Base-by-base conservation (phyloP, 75 land plant genomes). In the Cryptomeria japonica region DNA sequence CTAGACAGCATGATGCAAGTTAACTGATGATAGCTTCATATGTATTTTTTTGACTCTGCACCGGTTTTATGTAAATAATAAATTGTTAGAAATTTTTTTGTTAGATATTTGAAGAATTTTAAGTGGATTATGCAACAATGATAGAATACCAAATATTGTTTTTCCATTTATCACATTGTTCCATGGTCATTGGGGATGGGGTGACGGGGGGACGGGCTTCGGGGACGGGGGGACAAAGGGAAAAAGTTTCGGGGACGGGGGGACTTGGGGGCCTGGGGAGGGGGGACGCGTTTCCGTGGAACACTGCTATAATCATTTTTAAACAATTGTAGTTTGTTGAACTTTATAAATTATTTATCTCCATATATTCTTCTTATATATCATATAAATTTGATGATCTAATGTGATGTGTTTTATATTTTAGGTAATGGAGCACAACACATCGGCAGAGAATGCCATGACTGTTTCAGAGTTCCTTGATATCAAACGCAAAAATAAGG, bases 401-500 rank as follows among this genome's bases (percentile, higher is more conserved):
- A 6, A 31, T 84, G 19, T 64, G 14, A 31, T 88, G 55, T 2
- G 1, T 41, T 34, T 36, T 31, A 5, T 31, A 11, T 39, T 88
- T 42, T 80, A 98, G 99, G 99, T 98, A 16, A 93, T 98, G 94
- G 99, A 98, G 86, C 96, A 94, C 53, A 90, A 88, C 32, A 92
- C 97, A 75, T 94, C 93, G 86, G 92, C 89, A 41, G 99, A 97
- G 87, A 95, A 93, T 88, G 64, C 83, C n/a, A 91, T 98, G 96
- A 83, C 92, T 87, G 92, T 93, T 85, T 89, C 90, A 42, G 97
- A 94, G 87, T 98, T 96, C 93, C 97, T 98, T 86, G 98, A 98
- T 90, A 92, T 87, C 87, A 98, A 94, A 90, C 92, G 99, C 49
- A 98, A 93, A 86, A 94, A 92, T 78, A 98, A 98, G 97, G 99